Conservation (phyloP, 345 rosid species). For the rapeseed (Brassica napus) region DNA sequence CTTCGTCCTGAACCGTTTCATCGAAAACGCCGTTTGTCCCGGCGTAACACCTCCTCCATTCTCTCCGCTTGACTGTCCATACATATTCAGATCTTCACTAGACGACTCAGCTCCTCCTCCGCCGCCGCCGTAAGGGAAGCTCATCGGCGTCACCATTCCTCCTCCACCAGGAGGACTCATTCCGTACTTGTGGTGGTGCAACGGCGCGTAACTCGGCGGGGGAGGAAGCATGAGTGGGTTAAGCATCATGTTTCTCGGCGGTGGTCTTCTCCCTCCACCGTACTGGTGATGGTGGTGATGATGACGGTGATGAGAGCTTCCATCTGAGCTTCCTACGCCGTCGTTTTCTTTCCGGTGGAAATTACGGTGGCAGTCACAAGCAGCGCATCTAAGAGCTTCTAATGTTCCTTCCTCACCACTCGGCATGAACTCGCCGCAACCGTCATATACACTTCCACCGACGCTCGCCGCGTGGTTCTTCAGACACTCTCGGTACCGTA, state of each 20-base stretch:
- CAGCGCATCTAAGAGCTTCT: slow-evolving; percentile 87
- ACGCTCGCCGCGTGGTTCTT: slow-evolving; percentile 90
- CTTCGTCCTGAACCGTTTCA: slow-evolving; percentile 60
- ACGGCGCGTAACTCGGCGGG: slow-evolving; percentile 33
- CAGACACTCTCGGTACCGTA: slow-evolving; percentile 79
- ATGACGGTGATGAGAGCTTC: slow-evolving; percentile 6
- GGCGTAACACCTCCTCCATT: slow-evolving; percentile 34
- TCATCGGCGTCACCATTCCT: slow-evolving; percentile 66
- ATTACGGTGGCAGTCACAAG: slow-evolving; percentile 94
- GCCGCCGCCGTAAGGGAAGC: slow-evolving; percentile 57
- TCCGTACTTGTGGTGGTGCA: slow-evolving; percentile 44
- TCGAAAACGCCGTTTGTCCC: slow-evolving; percentile 47
- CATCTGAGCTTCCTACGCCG: slow-evolving; percentile 29
- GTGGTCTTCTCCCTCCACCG: slow-evolving; percentile 35
- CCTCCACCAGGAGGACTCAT: slow-evolving; percentile 49
- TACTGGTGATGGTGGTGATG: slow-evolving; percentile 14
- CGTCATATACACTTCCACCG: slow-evolving; percentile 84
- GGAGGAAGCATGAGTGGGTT: slow-evolving; percentile 57
- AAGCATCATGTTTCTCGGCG: slow-evolving; percentile 39
- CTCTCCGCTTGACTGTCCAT: slow-evolving; percentile 50
- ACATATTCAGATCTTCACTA: slow-evolving; percentile 66
- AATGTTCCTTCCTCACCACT: slow-evolving; percentile 82
- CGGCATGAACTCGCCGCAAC: slow-evolving; percentile 99
- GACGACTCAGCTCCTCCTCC: slow-evolving; percentile 62
- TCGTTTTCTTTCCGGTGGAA: slow-evolving; percentile 83